phyloP scores from a whole-genome alignment of 768 basidiomycete genomes.

The Leccinum disarticulatum region DNA sequence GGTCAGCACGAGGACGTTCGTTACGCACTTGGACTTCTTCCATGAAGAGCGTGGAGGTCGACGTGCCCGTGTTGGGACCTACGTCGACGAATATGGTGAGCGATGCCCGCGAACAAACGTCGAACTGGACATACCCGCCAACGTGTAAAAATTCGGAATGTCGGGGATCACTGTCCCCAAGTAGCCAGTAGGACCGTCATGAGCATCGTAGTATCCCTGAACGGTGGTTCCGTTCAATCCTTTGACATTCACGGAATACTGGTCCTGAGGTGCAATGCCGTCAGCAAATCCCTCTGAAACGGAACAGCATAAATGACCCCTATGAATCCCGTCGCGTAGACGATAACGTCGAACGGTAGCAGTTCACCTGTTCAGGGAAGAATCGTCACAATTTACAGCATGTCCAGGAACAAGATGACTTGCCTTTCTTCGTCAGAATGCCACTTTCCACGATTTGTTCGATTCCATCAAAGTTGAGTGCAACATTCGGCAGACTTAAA shows the following conservation, averaged over 20 bases:
- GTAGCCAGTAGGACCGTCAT: slow-evolving; percentile 37
- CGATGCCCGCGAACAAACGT: not conserved
- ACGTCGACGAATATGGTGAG: not conserved
- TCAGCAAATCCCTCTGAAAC: slow-evolving; percentile 2
- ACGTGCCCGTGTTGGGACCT: slow-evolving; percentile 32
- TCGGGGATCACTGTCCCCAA: slow-evolving; percentile 33
- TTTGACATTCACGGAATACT: slow-evolving; percentile 22
- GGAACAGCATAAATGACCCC: slow-evolving; percentile 18
- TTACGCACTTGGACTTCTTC: slow-evolving; percentile 32
- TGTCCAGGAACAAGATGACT: not conserved
- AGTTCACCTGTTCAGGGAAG: slow-evolving; percentile 22
- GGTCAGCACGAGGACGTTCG: not conserved
- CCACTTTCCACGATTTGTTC: slow-evolving; percentile 18
- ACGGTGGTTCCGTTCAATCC: slow-evolving; percentile 26
- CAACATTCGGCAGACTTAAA: slow-evolving; percentile 23
- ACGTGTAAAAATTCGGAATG: slow-evolving; percentile 38
- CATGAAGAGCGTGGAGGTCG: slow-evolving; percentile 25
- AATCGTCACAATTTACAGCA: not conserved
- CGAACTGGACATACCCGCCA: slow-evolving; percentile 25
- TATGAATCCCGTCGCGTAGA: slow-evolving; percentile 35
- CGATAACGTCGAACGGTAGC: slow-evolving; percentile 34
- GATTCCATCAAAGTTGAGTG: slow-evolving; percentile 28
- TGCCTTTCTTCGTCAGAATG: slow-evolving; percentile 27
- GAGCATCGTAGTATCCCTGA: slow-evolving; percentile 27
- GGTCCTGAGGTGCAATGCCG: slow-evolving; percentile 13